Conservation (phyloP, 2,329 filamentous ascomycete species). For the Colletotrichum horii region DNA sequence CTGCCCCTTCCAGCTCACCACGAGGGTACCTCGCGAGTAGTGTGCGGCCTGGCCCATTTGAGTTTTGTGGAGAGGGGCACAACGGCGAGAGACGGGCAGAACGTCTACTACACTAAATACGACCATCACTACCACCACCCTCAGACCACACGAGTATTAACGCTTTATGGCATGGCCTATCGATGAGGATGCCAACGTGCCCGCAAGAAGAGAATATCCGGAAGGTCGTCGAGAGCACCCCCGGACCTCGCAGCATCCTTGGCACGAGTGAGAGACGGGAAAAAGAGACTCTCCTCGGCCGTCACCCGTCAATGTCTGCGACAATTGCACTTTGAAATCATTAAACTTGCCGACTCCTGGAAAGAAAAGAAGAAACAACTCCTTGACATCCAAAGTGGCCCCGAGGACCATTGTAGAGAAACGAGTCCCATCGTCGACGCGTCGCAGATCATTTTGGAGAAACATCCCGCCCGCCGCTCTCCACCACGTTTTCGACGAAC, state of each 20-base stretch:
- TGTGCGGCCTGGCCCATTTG: background rate
- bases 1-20: background rate
- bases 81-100: background rate
- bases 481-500: slow-evolving; percentile 1
- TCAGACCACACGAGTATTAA: background rate
- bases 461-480: background rate
- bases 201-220: background rate
- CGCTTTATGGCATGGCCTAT: background rate
- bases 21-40: background rate
- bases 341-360: background rate
- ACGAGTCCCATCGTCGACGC: background rate
- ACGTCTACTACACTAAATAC: background rate
- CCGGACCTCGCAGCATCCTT: background rate
- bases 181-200: background rate
- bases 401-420: background rate
- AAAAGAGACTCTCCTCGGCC: background rate
- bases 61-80: background rate
- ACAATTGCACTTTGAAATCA: background rate
- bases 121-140: background rate
- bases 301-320: background rate
- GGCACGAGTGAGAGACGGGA: background rate
- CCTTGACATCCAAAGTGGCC: background rate
- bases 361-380: background rate
- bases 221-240: background rate
- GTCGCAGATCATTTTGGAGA: slow-evolving; percentile 1